phyloP scores from a whole-genome alignment of 2,329 filamentous ascomycete species.

The Ophiostoma sp. region DNA sequence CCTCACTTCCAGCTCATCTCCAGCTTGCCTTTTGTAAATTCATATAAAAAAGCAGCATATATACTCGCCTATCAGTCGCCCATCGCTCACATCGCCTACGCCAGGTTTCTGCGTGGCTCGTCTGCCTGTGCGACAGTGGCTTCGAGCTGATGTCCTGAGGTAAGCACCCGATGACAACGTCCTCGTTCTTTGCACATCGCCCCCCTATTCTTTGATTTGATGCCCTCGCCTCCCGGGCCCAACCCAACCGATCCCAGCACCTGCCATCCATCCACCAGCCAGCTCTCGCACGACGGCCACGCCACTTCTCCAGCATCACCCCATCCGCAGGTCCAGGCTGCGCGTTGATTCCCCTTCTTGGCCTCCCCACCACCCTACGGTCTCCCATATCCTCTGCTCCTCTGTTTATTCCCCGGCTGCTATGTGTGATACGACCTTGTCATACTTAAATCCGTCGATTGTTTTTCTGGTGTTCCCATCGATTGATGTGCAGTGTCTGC shows the following conservation, averaged over 20 bases:
- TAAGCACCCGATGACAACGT: not conserved
- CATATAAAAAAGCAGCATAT: not conserved
- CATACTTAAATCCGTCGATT: not conserved
- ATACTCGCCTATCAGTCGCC: not conserved
- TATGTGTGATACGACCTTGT: not conserved
- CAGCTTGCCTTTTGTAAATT: not conserved
- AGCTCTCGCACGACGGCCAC: constrained; percentile 20
- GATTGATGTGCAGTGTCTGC: not conserved
- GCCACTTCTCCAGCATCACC: constrained; percentile 21
- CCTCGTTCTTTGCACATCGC: not conserved
- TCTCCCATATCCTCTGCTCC: not conserved
- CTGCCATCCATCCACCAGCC: not conserved
- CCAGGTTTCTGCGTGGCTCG: not conserved
- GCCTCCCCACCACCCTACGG: not conserved
- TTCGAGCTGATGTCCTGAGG: constrained; percentile 18
- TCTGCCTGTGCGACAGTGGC: constrained; percentile 21
- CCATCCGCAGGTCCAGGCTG: constrained; percentile 17
- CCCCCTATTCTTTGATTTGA: not conserved
- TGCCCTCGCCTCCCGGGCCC: not conserved
- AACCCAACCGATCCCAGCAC: not conserved
- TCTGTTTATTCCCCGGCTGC: not conserved
- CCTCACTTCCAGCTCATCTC: not conserved
- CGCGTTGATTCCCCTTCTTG: not conserved
- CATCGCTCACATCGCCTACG: not conserved
- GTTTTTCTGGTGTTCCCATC: not conserved